Conservation (phyloP, 345 rosid species). For the Eucalyptus dawsonii region DNA sequence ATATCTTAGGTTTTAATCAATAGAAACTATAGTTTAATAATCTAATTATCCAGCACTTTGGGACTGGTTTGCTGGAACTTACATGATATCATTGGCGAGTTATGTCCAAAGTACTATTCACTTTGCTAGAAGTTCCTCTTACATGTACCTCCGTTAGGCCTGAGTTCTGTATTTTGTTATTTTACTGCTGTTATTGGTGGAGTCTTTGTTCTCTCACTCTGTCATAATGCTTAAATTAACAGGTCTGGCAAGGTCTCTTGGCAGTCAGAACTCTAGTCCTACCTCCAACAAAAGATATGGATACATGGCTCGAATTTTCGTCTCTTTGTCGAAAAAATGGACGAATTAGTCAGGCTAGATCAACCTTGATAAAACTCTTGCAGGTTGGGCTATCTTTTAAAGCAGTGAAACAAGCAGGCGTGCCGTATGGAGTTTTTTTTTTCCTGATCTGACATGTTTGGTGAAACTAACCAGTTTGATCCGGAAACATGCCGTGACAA, state of each 20-base stretch:
- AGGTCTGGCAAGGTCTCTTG: slow-evolving; percentile 95
- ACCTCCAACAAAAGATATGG: slow-evolving; percentile 87
- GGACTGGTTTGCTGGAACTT: neutral
- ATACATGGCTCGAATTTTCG: slow-evolving; percentile 93
- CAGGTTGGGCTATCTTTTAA: slow-evolving; percentile 34
- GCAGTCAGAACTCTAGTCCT: slow-evolving; percentile 86
- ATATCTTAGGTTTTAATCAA: neutral
- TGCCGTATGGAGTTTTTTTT: neutral
- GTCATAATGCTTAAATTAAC: neutral
- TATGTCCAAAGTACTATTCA: neutral
- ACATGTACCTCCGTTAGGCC: neutral
- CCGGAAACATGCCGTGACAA: slow-evolving; percentile 61
- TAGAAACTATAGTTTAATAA: neutral
- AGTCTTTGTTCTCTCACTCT: neutral
- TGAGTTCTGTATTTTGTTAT: neutral
- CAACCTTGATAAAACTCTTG: slow-evolving; percentile 78
- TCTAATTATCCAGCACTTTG: neutral
- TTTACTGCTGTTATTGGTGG: neutral
- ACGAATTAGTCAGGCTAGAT: slow-evolving; percentile 91
- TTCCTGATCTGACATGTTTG: neutral
- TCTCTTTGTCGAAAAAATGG: slow-evolving; percentile 84
- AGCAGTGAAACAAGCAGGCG: neutral
- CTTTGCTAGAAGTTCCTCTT: neutral
- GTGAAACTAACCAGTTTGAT: slow-evolving; percentile 46
- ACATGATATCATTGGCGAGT: neutral